phyloP scores from a whole-genome alignment of 805 yeast genomes.

The Brettanomyces naardenensis region DNA sequence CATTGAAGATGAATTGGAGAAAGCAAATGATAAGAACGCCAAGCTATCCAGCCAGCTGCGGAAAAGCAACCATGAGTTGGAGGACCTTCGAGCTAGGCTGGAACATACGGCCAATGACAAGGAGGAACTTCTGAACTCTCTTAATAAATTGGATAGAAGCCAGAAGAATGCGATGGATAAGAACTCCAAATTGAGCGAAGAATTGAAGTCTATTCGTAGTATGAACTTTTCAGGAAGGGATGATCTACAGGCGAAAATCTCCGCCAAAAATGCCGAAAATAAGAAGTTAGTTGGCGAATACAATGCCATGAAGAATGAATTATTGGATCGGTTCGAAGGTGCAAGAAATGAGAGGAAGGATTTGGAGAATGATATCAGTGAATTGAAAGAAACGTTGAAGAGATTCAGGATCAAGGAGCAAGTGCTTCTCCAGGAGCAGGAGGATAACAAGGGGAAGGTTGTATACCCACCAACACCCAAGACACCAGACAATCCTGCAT shows the following conservation, averaged over 20 bases:
- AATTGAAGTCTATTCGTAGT: not conserved
- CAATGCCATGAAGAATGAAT: constrained; percentile 26
- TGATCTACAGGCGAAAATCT: constrained; percentile 4
- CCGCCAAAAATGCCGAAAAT: constrained; percentile 15
- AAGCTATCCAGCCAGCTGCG: not conserved
- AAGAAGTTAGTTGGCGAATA: constrained; percentile 19
- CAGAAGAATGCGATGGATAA: constrained; percentile 14
- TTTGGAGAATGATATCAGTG: constrained; percentile 26
- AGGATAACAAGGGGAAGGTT: constrained; percentile 7
- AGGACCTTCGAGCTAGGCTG: not conserved
- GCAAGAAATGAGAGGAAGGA: constrained; percentile 19
- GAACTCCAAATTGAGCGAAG: constrained; percentile 7
- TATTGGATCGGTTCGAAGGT: constrained; percentile 19
- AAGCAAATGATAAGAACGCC: not conserved
- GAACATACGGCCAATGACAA: constrained; percentile 1
- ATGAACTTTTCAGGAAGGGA: not conserved
- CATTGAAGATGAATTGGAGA: not conserved
- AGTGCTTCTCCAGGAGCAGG: constrained; percentile 9
- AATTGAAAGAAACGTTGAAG: constrained; percentile 9
- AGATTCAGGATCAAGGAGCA: constrained; percentile 11
- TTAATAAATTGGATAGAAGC: constrained; percentile 14
- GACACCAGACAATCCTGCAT: constrained; percentile 10
- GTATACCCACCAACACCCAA: constrained; percentile 17
- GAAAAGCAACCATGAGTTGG: not conserved
- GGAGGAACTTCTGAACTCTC: constrained; percentile 3